Evolutionary conservation across 345 rosid genomes (phyloP), one percentile per base, ranked within the genome.

Genomic region (Citrus glauca): DNA sequence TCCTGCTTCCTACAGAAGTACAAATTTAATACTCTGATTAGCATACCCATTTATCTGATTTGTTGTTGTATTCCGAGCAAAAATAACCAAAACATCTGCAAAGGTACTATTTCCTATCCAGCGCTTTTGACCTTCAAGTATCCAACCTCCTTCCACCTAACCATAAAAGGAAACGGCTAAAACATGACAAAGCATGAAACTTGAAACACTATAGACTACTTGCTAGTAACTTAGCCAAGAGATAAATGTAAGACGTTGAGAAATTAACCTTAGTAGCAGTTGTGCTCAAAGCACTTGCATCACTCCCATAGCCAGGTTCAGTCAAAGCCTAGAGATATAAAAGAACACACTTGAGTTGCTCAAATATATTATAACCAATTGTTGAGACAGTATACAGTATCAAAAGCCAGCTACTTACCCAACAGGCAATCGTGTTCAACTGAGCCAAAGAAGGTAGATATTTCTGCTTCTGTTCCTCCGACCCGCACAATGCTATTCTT

Each of bases 71-170:
- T 91, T 94, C 84, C 98, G 83, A 25, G 97, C 97, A 82, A 96
- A 90, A 80, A 92, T 85, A 84, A 94, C 66, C 84, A 94, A 82
- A 69, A 96, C n/a, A 85, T 94, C 99, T 4, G 99, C 97, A 82
- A 96, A 96, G 33, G 99, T 94, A 83, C 97, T 90, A 82, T 96
- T 95, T 83, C 99, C 98, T 53, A 96, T 96, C 98, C 99, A 96
- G 77, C 98, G 97, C 81, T 96, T 96, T 82, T 94, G 93, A 64
- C 99, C 99, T 70, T 92, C 88, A 8, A 96, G 88, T 77, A 84
- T 77, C 98, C 99, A 94, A 75, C 99, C 99, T 72, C 97, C 97
- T 79, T 88, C 88, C 5, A 91, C 97, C 98, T 95, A 77, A 83
- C 63, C 38, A 76, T 60, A 60, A 45, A 71, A 72, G 40, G 50